A percentile compares a stretch with the other conserved stretches of the same genome.
These are phyloP conservation scores for Hypoxylon perforatum DNA, from an alignment of 495 filamentous ascomycete species.

Conservation along the genomic window DNA sequence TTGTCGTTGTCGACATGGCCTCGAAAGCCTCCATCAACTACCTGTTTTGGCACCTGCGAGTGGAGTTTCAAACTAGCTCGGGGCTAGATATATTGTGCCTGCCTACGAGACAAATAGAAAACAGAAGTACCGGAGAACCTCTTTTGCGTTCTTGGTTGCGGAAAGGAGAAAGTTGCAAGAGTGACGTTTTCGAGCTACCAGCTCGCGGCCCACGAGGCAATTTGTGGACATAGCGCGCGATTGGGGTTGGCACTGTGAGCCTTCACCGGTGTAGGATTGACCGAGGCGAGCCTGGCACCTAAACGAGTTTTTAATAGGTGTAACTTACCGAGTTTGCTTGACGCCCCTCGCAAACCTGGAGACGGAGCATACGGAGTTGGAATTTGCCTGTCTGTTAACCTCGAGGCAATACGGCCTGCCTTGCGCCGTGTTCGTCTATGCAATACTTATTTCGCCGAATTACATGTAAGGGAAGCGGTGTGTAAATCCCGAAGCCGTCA, in stretches of 20 bases:
- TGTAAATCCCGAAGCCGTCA: background rate
- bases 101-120: slow-evolving; percentile 7
- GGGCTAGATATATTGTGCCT: slow-evolving; percentile 24
- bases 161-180: slow-evolving; percentile 2
- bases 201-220: slow-evolving; percentile 3
- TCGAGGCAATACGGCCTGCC: background rate
- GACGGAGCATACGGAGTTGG: background rate
- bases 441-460: background rate
- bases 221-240: slow-evolving; percentile 16
- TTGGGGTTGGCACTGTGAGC: slow-evolving; percentile 1
- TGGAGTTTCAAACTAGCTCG: slow-evolving; percentile 19
- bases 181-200: slow-evolving; percentile 1
- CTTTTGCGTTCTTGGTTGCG: slow-evolving; percentile 8
- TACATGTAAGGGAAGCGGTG: slow-evolving; percentile 1
- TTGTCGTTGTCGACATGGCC: slow-evolving; percentile 14
- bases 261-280: slow-evolving; percentile 31
- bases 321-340: slow-evolving; percentile 22
- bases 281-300: slow-evolving; percentile 13
- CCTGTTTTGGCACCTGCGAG: slow-evolving; percentile 18
- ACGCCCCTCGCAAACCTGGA: background rate
- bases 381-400: background rate
- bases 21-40: slow-evolving; percentile 24
- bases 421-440: background rate
- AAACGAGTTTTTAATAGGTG: slow-evolving; percentile 9
- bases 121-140: slow-evolving; percentile 5